Conservation (phyloP, 345 rosid species). For the Microthlaspi erraticum region DNA sequence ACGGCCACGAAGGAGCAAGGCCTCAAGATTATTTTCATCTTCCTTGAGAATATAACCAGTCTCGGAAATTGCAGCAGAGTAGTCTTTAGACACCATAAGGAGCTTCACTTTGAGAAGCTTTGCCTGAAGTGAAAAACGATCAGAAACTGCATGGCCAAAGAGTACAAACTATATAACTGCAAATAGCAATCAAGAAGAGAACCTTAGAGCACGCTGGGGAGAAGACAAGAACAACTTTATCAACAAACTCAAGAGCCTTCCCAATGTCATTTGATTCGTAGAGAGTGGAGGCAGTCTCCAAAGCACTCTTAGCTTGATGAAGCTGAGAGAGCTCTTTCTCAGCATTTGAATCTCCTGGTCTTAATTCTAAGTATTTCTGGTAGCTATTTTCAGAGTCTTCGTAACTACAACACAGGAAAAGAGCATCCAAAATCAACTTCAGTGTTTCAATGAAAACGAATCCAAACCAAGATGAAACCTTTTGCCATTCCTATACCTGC, state of each 20-base stretch:
- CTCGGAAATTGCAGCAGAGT: constrained; percentile 82
- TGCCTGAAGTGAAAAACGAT: constrained; percentile 56
- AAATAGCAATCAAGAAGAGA: constrained; percentile 24
- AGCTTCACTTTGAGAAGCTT: constrained; percentile 81
- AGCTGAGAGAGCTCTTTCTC: constrained; percentile 96
- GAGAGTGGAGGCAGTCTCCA: constrained; percentile 68
- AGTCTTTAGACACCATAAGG: constrained; percentile 73
- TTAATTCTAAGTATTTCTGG: constrained; percentile 66
- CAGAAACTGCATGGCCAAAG: constrained; percentile 14
- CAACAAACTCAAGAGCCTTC: constrained; percentile 81
- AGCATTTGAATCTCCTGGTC: constrained; percentile 69
- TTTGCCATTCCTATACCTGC: constrained; percentile 62
- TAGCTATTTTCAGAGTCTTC: constrained; percentile 84
- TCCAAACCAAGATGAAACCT: constrained; percentile 3
- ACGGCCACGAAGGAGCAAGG: constrained; percentile 93
- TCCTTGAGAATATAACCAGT: constrained; percentile 84
- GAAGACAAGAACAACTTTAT: constrained; percentile 92
- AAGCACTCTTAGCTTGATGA: constrained; percentile 83
- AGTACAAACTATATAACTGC: not conserved
- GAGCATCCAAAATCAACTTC: not conserved
- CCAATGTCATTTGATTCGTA: constrained; percentile 70
- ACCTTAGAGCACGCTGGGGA: constrained; percentile 95
- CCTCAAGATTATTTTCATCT: constrained; percentile 87
- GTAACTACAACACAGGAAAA: constrained; percentile 61
- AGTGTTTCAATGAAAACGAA: not conserved